Percentiles rank a stretch among this genome's conserved stretches.
These are phyloP conservation scores for Funneliformis mosseae DNA, from an alignment of 192 early-diverging fungal species.

Conservation along the genomic window DNA sequence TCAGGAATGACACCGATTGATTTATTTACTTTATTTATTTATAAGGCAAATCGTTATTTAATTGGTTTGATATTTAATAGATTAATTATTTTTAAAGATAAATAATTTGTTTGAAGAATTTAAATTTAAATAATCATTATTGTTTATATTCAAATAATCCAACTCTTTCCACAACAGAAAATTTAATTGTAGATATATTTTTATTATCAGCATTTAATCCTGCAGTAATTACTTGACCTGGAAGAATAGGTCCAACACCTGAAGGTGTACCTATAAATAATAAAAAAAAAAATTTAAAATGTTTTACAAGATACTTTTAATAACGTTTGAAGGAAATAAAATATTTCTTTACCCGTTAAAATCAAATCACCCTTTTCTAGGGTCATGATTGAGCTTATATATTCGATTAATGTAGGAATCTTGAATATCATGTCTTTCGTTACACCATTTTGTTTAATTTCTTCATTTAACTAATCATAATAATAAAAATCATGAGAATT, in stretches of 20 bases:
- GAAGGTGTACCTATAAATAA: constrained; percentile 67
- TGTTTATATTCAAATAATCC: constrained; percentile 5
- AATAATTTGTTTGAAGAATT: too few species aligned
- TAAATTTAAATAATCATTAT: neutral
- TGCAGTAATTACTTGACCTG: constrained; percentile 80
- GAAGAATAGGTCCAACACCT: constrained; percentile 80
- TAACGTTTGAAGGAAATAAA: neutral
- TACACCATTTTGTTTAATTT: constrained; percentile 78
- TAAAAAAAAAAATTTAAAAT: neutral
- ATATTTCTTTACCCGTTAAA: constrained; percentile 66
- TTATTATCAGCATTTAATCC: constrained; percentile 58
- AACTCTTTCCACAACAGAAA: constrained; percentile 49
- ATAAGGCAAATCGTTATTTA: neutral
- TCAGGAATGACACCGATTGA: constrained; percentile 19
- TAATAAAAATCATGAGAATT: constrained; percentile 1
- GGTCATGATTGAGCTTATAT: constrained; percentile 85
- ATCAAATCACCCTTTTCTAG: constrained; percentile 89
- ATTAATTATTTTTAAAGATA: too few species aligned
- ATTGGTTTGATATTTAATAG: too few species aligned
- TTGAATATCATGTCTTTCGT: constrained; percentile 95
- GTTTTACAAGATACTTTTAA: constrained; percentile 8
- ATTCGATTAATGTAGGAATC: constrained; percentile 77
- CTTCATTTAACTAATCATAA: constrained; percentile 59
- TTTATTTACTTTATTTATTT: neutral
- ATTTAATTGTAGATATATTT: constrained; percentile 49